Evolutionary conservation across 2,329 filamentous ascomycete species (phyloP).

Genomic region (Seiridium cupressi): DNA sequence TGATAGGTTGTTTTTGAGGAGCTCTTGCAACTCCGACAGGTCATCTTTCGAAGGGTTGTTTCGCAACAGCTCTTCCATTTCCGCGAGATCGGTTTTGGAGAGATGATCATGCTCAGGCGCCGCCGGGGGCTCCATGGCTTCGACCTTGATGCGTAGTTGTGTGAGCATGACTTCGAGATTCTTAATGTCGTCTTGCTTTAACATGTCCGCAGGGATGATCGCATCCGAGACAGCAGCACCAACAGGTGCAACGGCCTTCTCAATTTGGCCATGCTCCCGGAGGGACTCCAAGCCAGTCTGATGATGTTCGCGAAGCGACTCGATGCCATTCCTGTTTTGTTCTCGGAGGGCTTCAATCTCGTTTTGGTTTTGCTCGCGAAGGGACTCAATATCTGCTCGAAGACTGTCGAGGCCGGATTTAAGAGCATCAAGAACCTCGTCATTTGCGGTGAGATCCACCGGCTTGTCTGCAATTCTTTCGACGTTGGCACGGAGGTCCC

Average conservation of each 20-base stretch:
- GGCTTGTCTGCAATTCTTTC: slow-evolving; percentile 78
- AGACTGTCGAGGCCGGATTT: slow-evolving; percentile 78
- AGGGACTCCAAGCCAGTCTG: slow-evolving; percentile 70
- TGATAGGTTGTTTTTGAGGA: slow-evolving; percentile 43
- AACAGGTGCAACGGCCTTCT: slow-evolving; percentile 34
- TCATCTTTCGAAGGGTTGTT: slow-evolving; percentile 49
- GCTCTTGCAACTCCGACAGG: slow-evolving; percentile 45
- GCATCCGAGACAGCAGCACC: slow-evolving; percentile 50
- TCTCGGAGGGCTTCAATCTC: slow-evolving; percentile 67
- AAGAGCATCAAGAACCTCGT: slow-evolving; percentile 86
- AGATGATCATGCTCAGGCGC: slow-evolving; percentile 28
- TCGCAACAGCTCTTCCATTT: slow-evolving; percentile 29
- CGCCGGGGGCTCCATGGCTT: slow-evolving; percentile 63
- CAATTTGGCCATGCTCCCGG: slow-evolving; percentile 33
- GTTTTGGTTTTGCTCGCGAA: slow-evolving; percentile 69
- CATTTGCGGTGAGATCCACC: slow-evolving; percentile 76
- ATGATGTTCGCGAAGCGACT: slow-evolving; percentile 54
- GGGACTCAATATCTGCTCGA: slow-evolving; percentile 72
- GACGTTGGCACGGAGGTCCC: slow-evolving; percentile 72
- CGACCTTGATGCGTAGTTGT: slow-evolving; percentile 80
- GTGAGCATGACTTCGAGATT: slow-evolving; percentile 81
- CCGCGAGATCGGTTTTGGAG: slow-evolving; percentile 35
- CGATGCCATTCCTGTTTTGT: slow-evolving; percentile 65
- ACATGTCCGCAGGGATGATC: slow-evolving; percentile 48
- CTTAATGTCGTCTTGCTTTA: slow-evolving; percentile 74